A percentile compares a stretch with the other conserved stretches of the same genome.
These are phyloP conservation scores for Penicillium italicum DNA, from an alignment of 2,329 filamentous ascomycete genomes.

Conservation along the genomic window DNA sequence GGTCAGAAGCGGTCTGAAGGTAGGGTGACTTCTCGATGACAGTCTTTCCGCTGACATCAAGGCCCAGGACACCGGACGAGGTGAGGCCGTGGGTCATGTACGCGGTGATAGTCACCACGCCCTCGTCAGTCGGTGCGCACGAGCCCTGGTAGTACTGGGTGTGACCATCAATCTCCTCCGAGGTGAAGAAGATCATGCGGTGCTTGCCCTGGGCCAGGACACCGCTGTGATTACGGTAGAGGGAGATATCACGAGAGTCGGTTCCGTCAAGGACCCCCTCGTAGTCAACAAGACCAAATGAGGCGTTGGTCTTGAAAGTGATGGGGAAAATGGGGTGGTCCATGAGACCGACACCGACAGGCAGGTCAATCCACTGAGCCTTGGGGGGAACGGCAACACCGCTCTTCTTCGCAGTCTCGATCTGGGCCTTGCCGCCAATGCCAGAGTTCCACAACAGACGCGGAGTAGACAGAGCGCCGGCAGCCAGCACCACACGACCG, in stretches of 20 bases:
- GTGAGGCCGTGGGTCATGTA: slow-evolving; percentile 31
- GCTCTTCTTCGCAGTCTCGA: slow-evolving; percentile 45
- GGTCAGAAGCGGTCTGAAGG: slow-evolving; percentile 23
- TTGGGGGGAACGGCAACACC: slow-evolving; percentile 41
- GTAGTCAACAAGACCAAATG: slow-evolving; percentile 20
- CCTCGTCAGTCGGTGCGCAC: slow-evolving; percentile 16
- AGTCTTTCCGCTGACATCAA: slow-evolving; percentile 25
- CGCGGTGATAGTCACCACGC: slow-evolving; percentile 21
- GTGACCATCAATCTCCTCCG: slow-evolving; percentile 23
- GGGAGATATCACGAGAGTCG: slow-evolving; percentile 20
- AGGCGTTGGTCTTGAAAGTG: slow-evolving; percentile 15
- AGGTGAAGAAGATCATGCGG: slow-evolving; percentile 28
- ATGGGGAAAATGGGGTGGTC: slow-evolving; percentile 37
- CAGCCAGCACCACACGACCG: slow-evolving; percentile 65
- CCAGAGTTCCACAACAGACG: slow-evolving; percentile 67
- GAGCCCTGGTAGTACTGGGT: slow-evolving; percentile 30
- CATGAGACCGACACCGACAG: slow-evolving; percentile 51
- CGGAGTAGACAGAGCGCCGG: slow-evolving; percentile 66
- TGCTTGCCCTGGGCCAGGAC: slow-evolving; percentile 25
- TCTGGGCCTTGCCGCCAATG: slow-evolving; percentile 58
- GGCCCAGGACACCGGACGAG: slow-evolving; percentile 24
- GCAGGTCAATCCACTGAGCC: slow-evolving; percentile 50
- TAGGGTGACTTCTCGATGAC: slow-evolving; percentile 27
- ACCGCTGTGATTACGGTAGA: slow-evolving; percentile 23
- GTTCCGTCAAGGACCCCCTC: slow-evolving; percentile 18